phyloP scores from a whole-genome alignment of 2,329 filamentous ascomycete genomes.

The Ceratocystis variospora region DNA sequence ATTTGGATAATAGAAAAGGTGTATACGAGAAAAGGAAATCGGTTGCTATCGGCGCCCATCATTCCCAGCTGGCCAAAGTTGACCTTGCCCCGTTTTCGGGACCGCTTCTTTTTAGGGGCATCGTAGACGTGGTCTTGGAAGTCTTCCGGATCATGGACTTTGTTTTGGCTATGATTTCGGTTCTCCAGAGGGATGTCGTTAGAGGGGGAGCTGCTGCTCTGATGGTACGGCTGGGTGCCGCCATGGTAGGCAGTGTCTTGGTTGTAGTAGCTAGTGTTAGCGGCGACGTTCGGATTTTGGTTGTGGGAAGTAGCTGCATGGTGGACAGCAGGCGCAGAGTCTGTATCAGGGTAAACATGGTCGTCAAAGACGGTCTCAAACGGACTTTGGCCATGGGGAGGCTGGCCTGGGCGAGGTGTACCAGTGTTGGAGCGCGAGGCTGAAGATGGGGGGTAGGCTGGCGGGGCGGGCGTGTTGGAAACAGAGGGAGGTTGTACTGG shows the following conservation, averaged over 20 bases:
- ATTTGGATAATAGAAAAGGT: conserved; percentile 63
- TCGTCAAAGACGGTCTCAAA: conserved; percentile 57
- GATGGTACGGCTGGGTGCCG: conserved; percentile 27
- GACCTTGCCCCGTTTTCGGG: conserved; percentile 32
- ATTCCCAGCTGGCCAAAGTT: conserved; percentile 47
- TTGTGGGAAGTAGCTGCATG: not conserved
- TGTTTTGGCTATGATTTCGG: conserved; percentile 23
- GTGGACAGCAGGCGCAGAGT: conserved; percentile 11
- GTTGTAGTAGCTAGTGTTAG: conserved; percentile 23
- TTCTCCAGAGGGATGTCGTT: conserved; percentile 47
- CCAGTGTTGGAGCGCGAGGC: conserved; percentile 23
- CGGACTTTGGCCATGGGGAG: conserved; percentile 32
- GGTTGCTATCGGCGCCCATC: conserved; percentile 41
- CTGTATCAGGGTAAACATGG: conserved; percentile 45
- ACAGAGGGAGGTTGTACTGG: conserved; percentile 10
- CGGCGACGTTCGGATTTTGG: conserved; percentile 23
- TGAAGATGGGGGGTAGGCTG: conserved; percentile 18
- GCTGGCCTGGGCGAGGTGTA: conserved; percentile 18
- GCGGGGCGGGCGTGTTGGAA: conserved; percentile 9
- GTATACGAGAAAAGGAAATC: conserved; percentile 71
- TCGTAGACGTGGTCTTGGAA: conserved; percentile 50
- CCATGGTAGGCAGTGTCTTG: conserved; percentile 47
- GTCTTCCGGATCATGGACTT: conserved; percentile 27
- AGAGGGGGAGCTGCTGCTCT: conserved; percentile 25
- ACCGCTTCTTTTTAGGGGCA: conserved; percentile 28